Percentiles rank a stretch among this genome's conserved stretches.
phyloP scores from a whole-genome alignment of 2,329 filamentous ascomycete genomes.

The Cytospora mali region DNA sequence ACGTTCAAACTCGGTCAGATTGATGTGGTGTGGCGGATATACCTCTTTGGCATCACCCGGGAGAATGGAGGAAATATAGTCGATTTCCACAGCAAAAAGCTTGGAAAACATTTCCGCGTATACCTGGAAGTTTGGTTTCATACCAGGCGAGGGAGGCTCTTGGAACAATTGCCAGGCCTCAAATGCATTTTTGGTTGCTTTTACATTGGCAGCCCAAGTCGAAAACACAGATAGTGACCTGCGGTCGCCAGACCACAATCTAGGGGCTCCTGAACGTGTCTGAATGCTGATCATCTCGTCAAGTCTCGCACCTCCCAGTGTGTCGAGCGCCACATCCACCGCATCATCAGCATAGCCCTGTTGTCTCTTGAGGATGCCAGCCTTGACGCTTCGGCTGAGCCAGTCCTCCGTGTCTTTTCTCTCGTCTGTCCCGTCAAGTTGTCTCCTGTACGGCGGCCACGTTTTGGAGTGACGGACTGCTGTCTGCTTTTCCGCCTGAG shows the following conservation, averaged over 20 bases:
- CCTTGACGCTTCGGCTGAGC: conserved; percentile 55
- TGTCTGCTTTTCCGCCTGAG: conserved; percentile 51
- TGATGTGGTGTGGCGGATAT: conserved; percentile 57
- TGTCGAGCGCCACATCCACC: conserved; percentile 52
- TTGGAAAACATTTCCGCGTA: conserved; percentile 66
- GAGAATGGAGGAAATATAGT: conserved; percentile 36
- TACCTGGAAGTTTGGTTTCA: conserved; percentile 45
- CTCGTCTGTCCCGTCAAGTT: conserved; percentile 63
- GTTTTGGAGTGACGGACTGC: conserved; percentile 51
- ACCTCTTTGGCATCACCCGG: conserved; percentile 65
- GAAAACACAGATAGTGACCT: conserved; percentile 41
- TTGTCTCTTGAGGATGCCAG: conserved; percentile 57
- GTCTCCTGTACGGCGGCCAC: conserved; percentile 64
- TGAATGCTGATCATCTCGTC: conserved; percentile 61
- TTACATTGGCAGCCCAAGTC: conserved; percentile 59
- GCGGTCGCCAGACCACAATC: conserved; percentile 34
- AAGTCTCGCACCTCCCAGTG: conserved; percentile 54
- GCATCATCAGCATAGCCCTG: conserved; percentile 55
- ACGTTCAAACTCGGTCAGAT: conserved; percentile 66
- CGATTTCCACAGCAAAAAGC: conserved; percentile 44
- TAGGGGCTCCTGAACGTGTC: conserved; percentile 45
- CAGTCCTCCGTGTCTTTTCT: conserved; percentile 53
- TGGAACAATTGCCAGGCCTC: conserved; percentile 62
- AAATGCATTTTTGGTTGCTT: conserved; percentile 60
- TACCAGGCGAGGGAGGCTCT: conserved; percentile 38